These are phyloP conservation scores for Pichia sp. DNA, from an alignment of 1,139 yeast genomes.

Conservation along the genomic window DNA sequence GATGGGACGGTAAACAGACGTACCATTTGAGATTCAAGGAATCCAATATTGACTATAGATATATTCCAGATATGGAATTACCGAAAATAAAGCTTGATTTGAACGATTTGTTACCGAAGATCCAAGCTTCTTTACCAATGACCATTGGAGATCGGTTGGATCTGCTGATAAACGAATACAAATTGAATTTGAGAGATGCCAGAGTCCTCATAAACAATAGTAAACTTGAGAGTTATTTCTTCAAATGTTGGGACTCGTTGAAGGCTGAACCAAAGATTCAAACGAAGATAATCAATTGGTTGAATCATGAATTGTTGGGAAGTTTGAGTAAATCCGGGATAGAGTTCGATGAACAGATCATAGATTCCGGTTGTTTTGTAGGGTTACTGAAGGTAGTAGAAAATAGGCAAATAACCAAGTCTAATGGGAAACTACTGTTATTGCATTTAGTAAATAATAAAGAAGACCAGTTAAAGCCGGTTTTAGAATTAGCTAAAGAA, in stretches of 20 bases:
- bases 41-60: constrained; percentile 77
- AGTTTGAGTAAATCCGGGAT: constrained; percentile 46
- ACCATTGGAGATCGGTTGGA: constrained; percentile 55
- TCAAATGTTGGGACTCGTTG: constrained; percentile 41
- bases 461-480: constrained; percentile 24
- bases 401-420: constrained; percentile 31
- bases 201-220: constrained; percentile 45
- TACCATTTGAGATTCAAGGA: constrained; percentile 67
- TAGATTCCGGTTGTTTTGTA: constrained; percentile 33
- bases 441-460: constrained; percentile 48
- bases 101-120: constrained; percentile 29
- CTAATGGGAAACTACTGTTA: constrained; percentile 61
- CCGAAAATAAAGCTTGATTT: constrained; percentile 47
- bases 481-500: constrained; percentile 45
- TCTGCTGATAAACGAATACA: constrained; percentile 46
- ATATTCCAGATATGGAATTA: constrained; percentile 90
- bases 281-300: constrained; percentile 64
- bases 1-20: constrained; percentile 79
- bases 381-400: constrained; percentile 35
- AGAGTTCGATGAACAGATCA: constrained; percentile 29
- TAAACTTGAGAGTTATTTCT: constrained; percentile 35
- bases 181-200: constrained; percentile 66
- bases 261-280: constrained; percentile 20
- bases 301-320: constrained; percentile 76
- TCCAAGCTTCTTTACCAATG: constrained; percentile 41